phyloP scores from a whole-genome alignment of 306 rosid species.

The Cicer judaicum region DNA sequence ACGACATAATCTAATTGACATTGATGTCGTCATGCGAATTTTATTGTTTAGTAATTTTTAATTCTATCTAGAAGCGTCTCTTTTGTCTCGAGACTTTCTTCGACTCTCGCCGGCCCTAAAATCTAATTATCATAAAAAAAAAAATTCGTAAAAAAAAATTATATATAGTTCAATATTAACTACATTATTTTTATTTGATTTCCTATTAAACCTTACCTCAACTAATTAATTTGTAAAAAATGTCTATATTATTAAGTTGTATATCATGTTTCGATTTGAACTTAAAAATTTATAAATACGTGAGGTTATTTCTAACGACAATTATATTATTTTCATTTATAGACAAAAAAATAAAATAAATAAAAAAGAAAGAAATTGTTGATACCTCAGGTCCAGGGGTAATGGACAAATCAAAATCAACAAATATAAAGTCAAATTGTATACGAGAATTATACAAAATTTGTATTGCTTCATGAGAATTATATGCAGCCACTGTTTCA shows the following conservation, averaged over 20 bases:
- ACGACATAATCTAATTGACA: no score
- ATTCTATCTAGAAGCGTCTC: background rate
- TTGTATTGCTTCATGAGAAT: background rate
- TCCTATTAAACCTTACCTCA: no score
- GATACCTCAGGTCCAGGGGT: slow-evolving; percentile 10
- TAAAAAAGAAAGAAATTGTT: background rate
- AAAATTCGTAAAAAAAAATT: no score
- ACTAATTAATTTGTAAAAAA: no score
- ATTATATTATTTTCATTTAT: background rate
- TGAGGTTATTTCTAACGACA: accelerated
- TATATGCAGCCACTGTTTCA: background rate
- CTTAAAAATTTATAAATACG: accelerated
- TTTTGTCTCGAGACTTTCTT: no score
- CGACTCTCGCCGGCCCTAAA: no score
- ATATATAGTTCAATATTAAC: no score
- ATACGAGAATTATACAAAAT: background rate
- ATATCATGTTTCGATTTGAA: no score
- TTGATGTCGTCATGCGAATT: no score
- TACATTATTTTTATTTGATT: no score
- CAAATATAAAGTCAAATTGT: slow-evolving; percentile 1
- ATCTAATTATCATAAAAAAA: no score
- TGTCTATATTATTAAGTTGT: no score
- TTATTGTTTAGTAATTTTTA: background rate
- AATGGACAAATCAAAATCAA: slow-evolving; percentile 24
- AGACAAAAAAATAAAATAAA: background rate